Evolutionary conservation across 1,284 basidiomycete genomes (phyloP), one percentile per base, ranked within the genome.

Genomic region (Tetrapyrgos nigripes): DNA sequence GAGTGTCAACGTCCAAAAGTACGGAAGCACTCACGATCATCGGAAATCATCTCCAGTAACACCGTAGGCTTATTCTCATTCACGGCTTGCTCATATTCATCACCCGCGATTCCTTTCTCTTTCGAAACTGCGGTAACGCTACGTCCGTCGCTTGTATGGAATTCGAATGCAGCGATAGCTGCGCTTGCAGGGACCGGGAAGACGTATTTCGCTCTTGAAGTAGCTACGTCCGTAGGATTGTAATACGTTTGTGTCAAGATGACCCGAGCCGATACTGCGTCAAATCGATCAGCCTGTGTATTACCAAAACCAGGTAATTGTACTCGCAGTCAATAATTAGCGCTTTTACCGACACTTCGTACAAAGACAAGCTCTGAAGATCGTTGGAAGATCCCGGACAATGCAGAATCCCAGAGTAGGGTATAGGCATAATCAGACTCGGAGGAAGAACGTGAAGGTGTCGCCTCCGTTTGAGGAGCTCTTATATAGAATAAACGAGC

Each of bases 171-270:
- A 53, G 81, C 84, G 3, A 85, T 77, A 0, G 81, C 80, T 0
- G 78, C 78, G n/a, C 70, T 73, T 1, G 80, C 83, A 1, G 87
- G 87, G 1, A 88, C 76, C 1, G 87, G 86, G 62, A 89, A 88
- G 46, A 79, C 73, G 66, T 87, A 89, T 37, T 80, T 78, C 8
- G 82, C 83, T 49, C 79, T 73, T 43, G 70, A 62, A 0, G 84
- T 82, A 0, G 74, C 57, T 14, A 62, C 58, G 14, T 66, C 59
- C 1, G 70, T 69, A 0, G 72, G 59, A 63, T 87, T 85, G 17
- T 55, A 64, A 65, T 81, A 89, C 0, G 64, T 68, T 59, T 88
- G 86, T 0, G 66, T 66, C n/a, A 89, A 65, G 0, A 76, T 73
- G 6, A 87, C 78, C 19, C 77, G 74, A 0, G 84, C 82, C 9